Conservation (phyloP, 768 basidiomycete species). For the Leucocoprinus sp. region DNA sequence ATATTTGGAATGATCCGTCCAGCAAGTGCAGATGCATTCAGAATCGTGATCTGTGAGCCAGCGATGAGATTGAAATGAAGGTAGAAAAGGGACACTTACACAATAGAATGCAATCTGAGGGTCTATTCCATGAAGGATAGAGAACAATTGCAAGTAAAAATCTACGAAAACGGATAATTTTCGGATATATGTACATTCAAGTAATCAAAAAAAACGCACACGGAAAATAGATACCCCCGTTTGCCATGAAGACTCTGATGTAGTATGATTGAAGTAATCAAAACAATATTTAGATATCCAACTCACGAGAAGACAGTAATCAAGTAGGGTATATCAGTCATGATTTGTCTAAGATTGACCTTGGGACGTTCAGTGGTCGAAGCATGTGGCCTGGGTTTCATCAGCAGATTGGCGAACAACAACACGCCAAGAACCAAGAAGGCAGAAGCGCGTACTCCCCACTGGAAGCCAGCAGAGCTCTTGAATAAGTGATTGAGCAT, state of each 20-base stretch:
- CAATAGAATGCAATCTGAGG: slow-evolving; percentile 34
- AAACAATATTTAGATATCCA: not conserved
- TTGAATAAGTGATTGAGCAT: slow-evolving; percentile 41
- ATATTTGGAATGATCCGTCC: slow-evolving; percentile 54
- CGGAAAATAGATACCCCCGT: slow-evolving; percentile 43
- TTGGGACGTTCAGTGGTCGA: slow-evolving; percentile 17
- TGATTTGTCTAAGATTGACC: slow-evolving; percentile 25
- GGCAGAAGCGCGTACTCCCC: slow-evolving; percentile 37
- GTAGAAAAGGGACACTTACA: slow-evolving; percentile 18
- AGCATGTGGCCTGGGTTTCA: slow-evolving; percentile 32
- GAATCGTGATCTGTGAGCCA: slow-evolving; percentile 42
- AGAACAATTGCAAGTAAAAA: slow-evolving; percentile 46
- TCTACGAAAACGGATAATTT: slow-evolving; percentile 23
- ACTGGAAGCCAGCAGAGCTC: slow-evolving; percentile 29
- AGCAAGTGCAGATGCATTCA: slow-evolving; percentile 46
- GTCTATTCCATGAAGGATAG: slow-evolving; percentile 31
- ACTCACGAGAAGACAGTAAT: slow-evolving; percentile 28
- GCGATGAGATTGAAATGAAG: not conserved
- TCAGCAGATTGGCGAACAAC: slow-evolving; percentile 32
- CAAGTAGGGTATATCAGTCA: slow-evolving; percentile 37
- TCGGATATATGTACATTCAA: not conserved
- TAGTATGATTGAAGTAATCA: not conserved
- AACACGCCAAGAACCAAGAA: slow-evolving; percentile 39
- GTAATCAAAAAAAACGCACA: slow-evolving; percentile 25
- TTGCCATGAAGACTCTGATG: slow-evolving; percentile 32